These are phyloP conservation scores for barrel medic (Medicago truncatula) DNA, from an alignment of 306 rosid genomes.

Conservation along the genomic window DNA sequence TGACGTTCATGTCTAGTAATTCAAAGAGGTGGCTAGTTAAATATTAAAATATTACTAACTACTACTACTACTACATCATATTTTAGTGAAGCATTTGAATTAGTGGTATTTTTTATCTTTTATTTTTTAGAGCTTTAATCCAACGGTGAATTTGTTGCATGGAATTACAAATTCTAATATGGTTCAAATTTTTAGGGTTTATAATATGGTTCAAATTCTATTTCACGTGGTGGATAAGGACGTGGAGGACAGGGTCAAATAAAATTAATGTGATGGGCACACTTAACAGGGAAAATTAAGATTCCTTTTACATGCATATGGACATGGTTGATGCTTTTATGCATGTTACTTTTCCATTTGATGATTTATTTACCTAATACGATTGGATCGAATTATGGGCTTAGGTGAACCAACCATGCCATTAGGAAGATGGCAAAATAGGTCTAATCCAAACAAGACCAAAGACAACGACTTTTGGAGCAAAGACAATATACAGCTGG, in stretches of 20 bases:
- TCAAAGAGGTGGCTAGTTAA: neutral
- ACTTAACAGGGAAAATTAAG: slow-evolving; percentile 45
- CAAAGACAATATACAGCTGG: slow-evolving; percentile 8
- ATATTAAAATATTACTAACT: slow-evolving; percentile 1
- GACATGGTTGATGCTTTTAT: slow-evolving; percentile 6
- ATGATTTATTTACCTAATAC: slow-evolving; percentile 48
- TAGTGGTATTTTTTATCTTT: no score
- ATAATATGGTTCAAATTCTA: neutral
- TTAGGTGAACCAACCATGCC: slow-evolving; percentile 58
- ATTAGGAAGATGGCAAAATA: slow-evolving; percentile 35
- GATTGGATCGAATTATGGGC: slow-evolving; percentile 43
- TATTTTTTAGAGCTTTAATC: neutral
- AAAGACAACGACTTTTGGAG: slow-evolving; percentile 33
- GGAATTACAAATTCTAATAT: neutral
- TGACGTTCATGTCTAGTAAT: slow-evolving; percentile 13
- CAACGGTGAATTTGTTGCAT: neutral
- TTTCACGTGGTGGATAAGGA: slow-evolving; percentile 30
- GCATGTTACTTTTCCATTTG: slow-evolving; percentile 44
- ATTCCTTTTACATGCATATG: slow-evolving; percentile 50
- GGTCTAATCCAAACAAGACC: slow-evolving; percentile 27
- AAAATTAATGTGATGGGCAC: slow-evolving; percentile 41
- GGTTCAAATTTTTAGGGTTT: neutral
- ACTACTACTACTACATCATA: neutral
- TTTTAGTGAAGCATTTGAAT: neutral
- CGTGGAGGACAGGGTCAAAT: slow-evolving; percentile 26